Evolutionary conservation across 1,139 yeast genomes (phyloP), one percentile per base, ranked within the genome.

Genomic region (Scheffersomyces stambukii): DNA sequence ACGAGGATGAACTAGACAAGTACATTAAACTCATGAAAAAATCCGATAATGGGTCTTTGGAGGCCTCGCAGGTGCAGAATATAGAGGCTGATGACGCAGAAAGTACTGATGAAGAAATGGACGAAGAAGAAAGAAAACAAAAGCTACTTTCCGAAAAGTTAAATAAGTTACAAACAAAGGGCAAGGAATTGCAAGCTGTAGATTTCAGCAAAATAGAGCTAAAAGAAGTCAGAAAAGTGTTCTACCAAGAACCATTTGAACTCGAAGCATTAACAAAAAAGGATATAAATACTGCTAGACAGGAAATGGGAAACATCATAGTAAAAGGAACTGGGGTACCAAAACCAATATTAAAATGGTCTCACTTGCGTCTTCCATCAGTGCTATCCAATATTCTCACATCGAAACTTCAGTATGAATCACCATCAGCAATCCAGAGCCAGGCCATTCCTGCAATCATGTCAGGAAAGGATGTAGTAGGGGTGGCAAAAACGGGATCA

Each of bases 401-500:
- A 18, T 63, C 69, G 2, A 58, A 60, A n/a, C 52, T 80, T 9
- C 54, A 64, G 4, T 88, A 76, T 46, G 57, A 52, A 1, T 54
- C 60, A 4, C 98, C 97, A 1, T 84, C 96, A 0, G 75, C 96
- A 0, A 86, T 93, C 34, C 99, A 93, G 52, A 70, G 89, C 0
- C 96, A 89, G 48, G 89, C 96, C 0, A 66, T 89, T 11, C 98
- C 99, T 0, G 82, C 89, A 0, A 76, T 88, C 11, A 81, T 91
- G 91, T 68, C 81, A 4, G 97, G 98, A 0, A 57, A 84, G 33
- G 97, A 93, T 59, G 75, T 91, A 4, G 81, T 93, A 30, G 97
- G 96, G 5, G 82, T 91, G 18, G 97, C 98, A 0, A 86, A 88
- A 43, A 91, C 99, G 0, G 98, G 99, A 0, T 85, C 96, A 3